Evolutionary conservation across 305 asterid species (phyloP), one percentile per base, ranked within the genome.

Genomic region (Rubia balearica): DNA sequence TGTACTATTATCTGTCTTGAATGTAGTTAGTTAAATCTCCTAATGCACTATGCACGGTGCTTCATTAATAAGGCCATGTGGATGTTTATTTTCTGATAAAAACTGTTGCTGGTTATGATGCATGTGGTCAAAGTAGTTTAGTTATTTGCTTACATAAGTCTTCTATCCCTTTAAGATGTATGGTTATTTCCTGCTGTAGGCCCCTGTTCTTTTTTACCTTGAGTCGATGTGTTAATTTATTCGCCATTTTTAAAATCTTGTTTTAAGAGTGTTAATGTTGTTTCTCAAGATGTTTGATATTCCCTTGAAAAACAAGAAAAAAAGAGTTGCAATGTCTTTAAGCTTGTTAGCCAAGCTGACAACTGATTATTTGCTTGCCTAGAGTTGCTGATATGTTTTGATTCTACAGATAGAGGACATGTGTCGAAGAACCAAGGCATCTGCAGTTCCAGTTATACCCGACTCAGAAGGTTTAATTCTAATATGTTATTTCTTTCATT

Each of bases 401-500:
- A 69, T 82, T 71, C 36, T 86, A 81, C 86, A 91, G 99, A 94
- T 94, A 73, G 99, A 90, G 85, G 86, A 75, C 76, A 88, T 94
- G 94, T 91, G 97, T 75, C 89, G 84, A 77, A 84, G 83, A 75
- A 87, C 95, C 75, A 86, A 81, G 73, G 90, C 99, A 82, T 87
- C 96, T 77, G 99, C 92, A 24, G 73, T 94, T 76, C 98, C 99
- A 43, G 95, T 94, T 43, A 72, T 94, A 78, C 96, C 98, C 40
- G 99, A 94, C 59, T 94, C 98, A 30, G 99, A 94, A 91, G 99
- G 99, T 93, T 21, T 43, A 49, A 43, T 62, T 40, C 57, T 38
- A 63, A 33, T 51, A 3, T 22, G n/a, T 48, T 59, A 38, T 62
- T 53, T 49, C 17, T 40, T 10, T 60, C 11, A 4, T 40, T 10